Base-by-base conservation (phyloP, 345 rosid genomes). In the Salix purpurea region DNA sequence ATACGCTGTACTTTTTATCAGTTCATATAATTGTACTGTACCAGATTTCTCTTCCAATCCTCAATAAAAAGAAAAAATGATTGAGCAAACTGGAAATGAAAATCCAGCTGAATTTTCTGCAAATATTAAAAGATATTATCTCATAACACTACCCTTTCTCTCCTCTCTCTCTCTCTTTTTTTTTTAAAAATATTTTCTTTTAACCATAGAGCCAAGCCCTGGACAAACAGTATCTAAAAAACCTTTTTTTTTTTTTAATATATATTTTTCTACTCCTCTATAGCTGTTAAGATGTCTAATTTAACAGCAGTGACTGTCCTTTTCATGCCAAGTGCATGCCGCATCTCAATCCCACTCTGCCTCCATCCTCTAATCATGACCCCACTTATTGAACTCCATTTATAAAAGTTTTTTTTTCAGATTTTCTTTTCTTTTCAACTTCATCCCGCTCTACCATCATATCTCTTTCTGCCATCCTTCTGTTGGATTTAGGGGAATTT, bases 271-370 rank as follows among this genome's bases (percentile, higher is more conserved):
- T 68, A 21, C 71, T 4, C 10, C 68, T 39, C 80, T 39, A 24
- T 62, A 78, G 88, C 91, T 80, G 89, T 80, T 79, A 86, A 77
- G 86, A 86, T 61, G 77, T 83, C 84, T 76, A 86, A 89, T 85
- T 84, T 81, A 86, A 85, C 91, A 86, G 91, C 90, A 74, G 73
- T 81, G 84, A 80, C 77, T 30, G 30, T 50, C 40, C 32, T 76
- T 67, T 30, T 76, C 88, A 82, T 81, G 78, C 87, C 62, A 81
- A 74, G 40, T 40, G 69, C 82, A 81, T 83, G 85, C 81, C 79
- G 77, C 71, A 23, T 62, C 67, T 36, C 14, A 7, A 75, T 67
- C 40, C 70, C 52, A 30, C 65, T 54, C 76, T 73, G 8, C 14
- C 10, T 23, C 84, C 85, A 72, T 70, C 73, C 77, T 72, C 74